phyloP scores from a whole-genome alignment of 1,284 basidiomycete genomes.

The Marasmius fiardii region DNA sequence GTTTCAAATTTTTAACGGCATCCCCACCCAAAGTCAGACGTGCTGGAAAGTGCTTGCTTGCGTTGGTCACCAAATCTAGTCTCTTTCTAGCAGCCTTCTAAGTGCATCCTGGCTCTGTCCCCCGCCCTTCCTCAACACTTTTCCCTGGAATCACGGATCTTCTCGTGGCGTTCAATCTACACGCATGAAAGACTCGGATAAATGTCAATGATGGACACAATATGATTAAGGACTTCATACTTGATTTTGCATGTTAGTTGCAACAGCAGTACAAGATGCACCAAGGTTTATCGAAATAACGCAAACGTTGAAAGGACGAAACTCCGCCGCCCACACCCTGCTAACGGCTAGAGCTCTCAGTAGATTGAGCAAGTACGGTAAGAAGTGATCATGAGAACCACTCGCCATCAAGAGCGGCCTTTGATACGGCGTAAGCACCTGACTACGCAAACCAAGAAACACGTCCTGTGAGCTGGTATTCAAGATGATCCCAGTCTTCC shows the following conservation, averaged over 20 bases:
- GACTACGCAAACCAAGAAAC: constrained; percentile 13
- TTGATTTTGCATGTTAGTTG: neutral
- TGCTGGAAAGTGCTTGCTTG: neutral
- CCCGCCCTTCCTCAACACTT: neutral
- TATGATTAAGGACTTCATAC: too few species aligned
- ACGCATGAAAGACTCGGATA: too few species aligned
- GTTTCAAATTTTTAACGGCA: neutral
- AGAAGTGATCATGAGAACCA: neutral
- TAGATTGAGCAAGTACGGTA: too few species aligned
- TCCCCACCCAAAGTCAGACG: neutral
- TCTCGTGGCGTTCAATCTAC: constrained; percentile 7
- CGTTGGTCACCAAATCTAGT: constrained; percentile 2
- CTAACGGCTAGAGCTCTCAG: constrained; percentile 1
- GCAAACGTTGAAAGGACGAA: constrained; percentile 12
- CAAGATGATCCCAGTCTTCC: constrained; percentile 17
- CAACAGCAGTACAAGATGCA: constrained; percentile 10
- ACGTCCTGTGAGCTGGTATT: constrained; percentile 19
- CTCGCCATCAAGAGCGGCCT: constrained; percentile 19
- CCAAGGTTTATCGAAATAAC: constrained; percentile 8
- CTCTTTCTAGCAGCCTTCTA: constrained; percentile 7
- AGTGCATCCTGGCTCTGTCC: constrained; percentile 9
- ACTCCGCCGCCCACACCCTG: constrained; percentile 9
- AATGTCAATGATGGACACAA: too few species aligned
- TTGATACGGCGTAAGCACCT: constrained; percentile 18
- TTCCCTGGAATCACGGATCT: neutral